A percentile compares a stretch with the other conserved stretches of the same genome.
Conservation (phyloP, 768 basidiomycete genomes). For the Russula sp. region DNA sequence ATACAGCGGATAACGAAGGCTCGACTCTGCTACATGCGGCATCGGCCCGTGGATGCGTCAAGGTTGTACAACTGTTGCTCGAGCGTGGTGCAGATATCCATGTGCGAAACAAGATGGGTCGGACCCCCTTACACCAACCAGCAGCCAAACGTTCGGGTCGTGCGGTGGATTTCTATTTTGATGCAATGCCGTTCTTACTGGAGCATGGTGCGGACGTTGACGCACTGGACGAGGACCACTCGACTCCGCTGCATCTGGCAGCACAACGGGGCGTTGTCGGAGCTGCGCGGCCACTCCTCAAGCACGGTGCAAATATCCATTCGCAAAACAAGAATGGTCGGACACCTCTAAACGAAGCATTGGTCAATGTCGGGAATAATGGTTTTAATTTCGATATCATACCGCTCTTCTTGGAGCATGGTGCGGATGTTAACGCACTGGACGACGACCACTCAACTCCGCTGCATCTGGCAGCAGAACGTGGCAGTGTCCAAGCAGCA, state of each 20-base stretch:
- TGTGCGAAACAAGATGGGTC: background rate
- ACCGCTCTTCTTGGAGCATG: too few relatives aligned
- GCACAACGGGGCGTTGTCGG: background rate
- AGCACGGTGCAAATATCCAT: background rate
- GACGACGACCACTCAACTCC: too few relatives aligned
- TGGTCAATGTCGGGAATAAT: too few relatives aligned
- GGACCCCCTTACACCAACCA: background rate
- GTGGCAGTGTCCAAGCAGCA: too few relatives aligned
- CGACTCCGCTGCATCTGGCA: background rate
- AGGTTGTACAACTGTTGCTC: background rate
- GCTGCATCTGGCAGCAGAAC: too few relatives aligned
- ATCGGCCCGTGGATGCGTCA: background rate
- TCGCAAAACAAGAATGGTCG: too few relatives aligned
- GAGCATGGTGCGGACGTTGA: background rate
- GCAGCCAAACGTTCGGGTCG: background rate
- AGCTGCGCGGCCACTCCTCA: background rate
- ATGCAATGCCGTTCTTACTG: background rate
- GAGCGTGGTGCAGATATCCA: background rate
- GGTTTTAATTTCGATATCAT: too few relatives aligned
- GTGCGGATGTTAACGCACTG: too few relatives aligned
- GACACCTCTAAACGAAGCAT: too few relatives aligned
- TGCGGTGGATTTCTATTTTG: background rate
- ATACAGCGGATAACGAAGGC: too few relatives aligned
- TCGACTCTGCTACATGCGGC: background rate
- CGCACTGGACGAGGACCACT: background rate